phyloP scores from a whole-genome alignment of 1,139 yeast genomes.

The Suhomyces bolitotheri region DNA sequence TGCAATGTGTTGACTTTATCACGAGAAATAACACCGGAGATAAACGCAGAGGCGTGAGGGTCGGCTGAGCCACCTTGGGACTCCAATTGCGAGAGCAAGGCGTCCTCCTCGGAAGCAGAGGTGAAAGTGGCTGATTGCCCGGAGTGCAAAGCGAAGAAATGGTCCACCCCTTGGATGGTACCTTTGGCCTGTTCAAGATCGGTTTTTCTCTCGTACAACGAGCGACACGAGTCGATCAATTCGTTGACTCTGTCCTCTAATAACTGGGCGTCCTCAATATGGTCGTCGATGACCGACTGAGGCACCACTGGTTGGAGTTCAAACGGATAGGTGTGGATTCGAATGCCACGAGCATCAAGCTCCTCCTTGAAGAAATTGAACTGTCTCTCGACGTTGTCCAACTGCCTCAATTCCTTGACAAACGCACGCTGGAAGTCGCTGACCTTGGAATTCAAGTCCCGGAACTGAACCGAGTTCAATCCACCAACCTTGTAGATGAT shows the following conservation, averaged over 20 bases:
- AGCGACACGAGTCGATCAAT: conserved; percentile 38
- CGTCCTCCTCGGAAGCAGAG: conserved; percentile 19
- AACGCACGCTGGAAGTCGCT: conserved; percentile 73
- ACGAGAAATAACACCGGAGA: conserved; percentile 82
- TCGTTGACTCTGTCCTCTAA: conserved; percentile 47
- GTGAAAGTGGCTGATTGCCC: conserved; percentile 16
- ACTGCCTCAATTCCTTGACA: conserved; percentile 64
- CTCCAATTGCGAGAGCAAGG: conserved; percentile 30
- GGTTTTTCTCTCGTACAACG: conserved; percentile 36
- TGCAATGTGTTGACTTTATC: conserved; percentile 71
- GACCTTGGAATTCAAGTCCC: conserved; percentile 67
- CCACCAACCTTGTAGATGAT: conserved; percentile 65
- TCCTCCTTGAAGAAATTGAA: conserved; percentile 52
- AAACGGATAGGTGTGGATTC: conserved; percentile 44
- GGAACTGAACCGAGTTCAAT: conserved; percentile 62
- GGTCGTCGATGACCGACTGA: conserved; percentile 74
- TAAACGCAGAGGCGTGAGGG: conserved; percentile 42
- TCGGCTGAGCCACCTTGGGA: conserved; percentile 23
- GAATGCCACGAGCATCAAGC: conserved; percentile 50
- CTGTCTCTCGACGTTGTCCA: conserved; percentile 71
- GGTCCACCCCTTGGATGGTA: conserved; percentile 61
- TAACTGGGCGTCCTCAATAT: conserved; percentile 62
- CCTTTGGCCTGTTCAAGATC: conserved; percentile 40
- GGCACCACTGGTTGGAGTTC: conserved; percentile 42
- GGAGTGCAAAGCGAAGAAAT: conserved; percentile 52